Conservation (phyloP, 2,329 filamentous ascomycete genomes). For the Diaporthe longicolla region DNA sequence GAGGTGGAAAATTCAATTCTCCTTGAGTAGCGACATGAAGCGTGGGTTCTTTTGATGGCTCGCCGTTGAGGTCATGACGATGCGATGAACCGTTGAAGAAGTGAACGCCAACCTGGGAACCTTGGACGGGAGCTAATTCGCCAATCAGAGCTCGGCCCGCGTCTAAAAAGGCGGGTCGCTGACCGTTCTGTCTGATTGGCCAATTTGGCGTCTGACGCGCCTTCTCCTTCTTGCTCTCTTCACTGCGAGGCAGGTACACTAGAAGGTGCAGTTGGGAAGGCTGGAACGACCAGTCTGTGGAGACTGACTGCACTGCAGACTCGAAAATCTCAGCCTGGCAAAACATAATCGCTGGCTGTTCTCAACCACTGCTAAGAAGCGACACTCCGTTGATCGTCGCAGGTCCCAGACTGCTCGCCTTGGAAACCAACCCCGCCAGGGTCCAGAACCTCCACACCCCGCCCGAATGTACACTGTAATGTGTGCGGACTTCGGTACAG, state of each 20-base stretch:
- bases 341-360: not conserved
- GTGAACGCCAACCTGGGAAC: no score
- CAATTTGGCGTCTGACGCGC: constrained; percentile 12
- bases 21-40: not conserved
- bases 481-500: not conserved
- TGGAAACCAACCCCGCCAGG: constrained; percentile 7
- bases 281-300: not conserved
- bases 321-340: no score
- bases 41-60: not conserved
- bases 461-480: not conserved
- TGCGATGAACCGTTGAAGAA: not conserved
- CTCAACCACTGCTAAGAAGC: not conserved
- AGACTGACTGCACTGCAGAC: not conserved
- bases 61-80: not conserved
- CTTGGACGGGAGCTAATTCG: not conserved
- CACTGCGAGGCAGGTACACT: not conserved
- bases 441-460: constrained; percentile 17
- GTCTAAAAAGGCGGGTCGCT: not conserved
- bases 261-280: not conserved
- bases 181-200: not conserved
- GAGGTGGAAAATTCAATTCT: constrained; percentile 17
- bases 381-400: not conserved
- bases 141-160: constrained; percentile 13
- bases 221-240: not conserved
- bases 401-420: not conserved